Conservation (phyloP, 345 rosid genomes). For the Eucalyptus viminalis region DNA sequence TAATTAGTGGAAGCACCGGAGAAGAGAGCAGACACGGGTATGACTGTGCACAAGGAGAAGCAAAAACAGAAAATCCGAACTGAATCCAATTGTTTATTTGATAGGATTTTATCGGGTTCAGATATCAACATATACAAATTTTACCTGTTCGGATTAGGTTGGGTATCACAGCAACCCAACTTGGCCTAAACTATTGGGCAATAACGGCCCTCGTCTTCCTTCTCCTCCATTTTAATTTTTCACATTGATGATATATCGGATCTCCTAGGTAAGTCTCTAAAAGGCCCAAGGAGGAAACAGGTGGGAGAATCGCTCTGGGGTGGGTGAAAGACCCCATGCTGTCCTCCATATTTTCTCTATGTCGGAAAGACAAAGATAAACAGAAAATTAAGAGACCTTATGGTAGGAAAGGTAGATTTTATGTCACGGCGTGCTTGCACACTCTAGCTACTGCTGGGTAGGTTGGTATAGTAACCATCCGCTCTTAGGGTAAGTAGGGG, state of each 20-base stretch:
- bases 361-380: too few species aligned
- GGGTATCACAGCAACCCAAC: not conserved
- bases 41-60: not conserved
- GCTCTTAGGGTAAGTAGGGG: fast-evolving
- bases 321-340: too few species aligned
- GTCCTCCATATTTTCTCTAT: too few species aligned
- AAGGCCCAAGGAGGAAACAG: too few species aligned
- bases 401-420: fast-evolving
- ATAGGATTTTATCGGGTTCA: too few species aligned
- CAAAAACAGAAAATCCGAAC: not conserved
- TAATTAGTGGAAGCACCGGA: not conserved
- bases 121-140: not conserved
- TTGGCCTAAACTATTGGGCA: not conserved
- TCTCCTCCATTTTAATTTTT: not conserved
- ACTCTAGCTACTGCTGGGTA: fast-evolving
- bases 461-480: too few species aligned
- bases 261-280: too few species aligned
- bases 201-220: not conserved
- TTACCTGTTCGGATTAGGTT: not conserved
- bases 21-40: not conserved
- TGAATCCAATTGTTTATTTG: not conserved
- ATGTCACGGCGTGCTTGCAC: too few species aligned
- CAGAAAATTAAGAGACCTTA: fast-evolving
- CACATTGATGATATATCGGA: not conserved
- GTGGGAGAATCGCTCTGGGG: fast-evolving